phyloP scores from a whole-genome alignment of 495 filamentous ascomycete species.

The Xylaria flabelliformis region DNA sequence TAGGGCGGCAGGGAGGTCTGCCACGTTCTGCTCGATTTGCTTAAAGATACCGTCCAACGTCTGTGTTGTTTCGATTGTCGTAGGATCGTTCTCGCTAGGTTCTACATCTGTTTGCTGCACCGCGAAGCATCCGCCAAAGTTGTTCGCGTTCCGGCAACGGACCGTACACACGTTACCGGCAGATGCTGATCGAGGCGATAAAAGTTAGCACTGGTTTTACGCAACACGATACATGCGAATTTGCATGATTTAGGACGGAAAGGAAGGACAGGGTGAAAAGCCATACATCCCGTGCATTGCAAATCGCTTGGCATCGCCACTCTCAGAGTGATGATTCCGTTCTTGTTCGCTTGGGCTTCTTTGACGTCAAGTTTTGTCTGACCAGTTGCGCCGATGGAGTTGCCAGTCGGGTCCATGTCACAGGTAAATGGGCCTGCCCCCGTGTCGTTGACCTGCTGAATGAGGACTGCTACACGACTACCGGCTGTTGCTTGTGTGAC shows the following conservation, averaged over 20 bases:
- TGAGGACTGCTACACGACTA: conserved; percentile 43
- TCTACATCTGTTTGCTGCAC: conserved; percentile 51
- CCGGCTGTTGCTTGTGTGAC: conserved; percentile 52
- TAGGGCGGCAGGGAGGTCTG: conserved; percentile 46
- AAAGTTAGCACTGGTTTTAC: background rate
- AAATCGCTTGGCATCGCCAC: conserved; percentile 50
- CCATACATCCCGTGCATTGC: conserved; percentile 45
- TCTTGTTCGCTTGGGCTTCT: conserved; percentile 43
- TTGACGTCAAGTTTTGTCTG: conserved; percentile 47
- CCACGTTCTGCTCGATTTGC: conserved; percentile 44
- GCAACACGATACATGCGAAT: background rate
- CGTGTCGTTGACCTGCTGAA: conserved; percentile 59
- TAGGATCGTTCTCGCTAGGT: conserved; percentile 44
- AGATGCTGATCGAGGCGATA: conserved; percentile 37
- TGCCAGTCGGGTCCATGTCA: conserved; percentile 51
- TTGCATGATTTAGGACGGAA: background rate
- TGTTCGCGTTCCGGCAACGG: conserved; percentile 61
- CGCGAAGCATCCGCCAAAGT: conserved; percentile 59
- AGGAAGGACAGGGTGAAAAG: background rate
- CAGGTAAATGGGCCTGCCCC: conserved; percentile 60
- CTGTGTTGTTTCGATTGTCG: conserved; percentile 43
- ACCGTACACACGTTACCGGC: conserved; percentile 61
- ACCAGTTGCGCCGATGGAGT: conserved; percentile 44
- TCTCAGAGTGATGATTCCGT: conserved; percentile 51
- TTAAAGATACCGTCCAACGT: conserved; percentile 34